Conservation (phyloP, 345 rosid species). For the Salix brachista region DNA sequence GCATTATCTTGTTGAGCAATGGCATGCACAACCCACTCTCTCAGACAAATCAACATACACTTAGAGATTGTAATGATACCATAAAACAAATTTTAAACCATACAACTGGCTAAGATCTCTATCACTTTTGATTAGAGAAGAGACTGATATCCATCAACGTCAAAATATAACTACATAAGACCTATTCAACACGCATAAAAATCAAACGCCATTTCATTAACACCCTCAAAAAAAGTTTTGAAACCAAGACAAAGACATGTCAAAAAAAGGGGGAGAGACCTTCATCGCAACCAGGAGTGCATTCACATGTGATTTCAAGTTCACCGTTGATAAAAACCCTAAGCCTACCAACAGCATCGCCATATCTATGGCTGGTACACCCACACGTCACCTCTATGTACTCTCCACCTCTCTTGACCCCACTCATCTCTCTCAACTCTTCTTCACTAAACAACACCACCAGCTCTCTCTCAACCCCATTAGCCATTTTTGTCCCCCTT, state of each 20-base stretch:
- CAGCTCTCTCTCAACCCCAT: conserved; percentile 46
- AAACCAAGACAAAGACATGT: not conserved
- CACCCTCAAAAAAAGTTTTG: not conserved
- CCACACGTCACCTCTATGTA: conserved; percentile 94
- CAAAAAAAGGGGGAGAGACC: conserved; percentile 41
- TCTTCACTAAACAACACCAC: conserved; percentile 64
- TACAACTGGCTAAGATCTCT: conserved; percentile 14
- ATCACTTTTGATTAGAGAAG: conserved; percentile 22
- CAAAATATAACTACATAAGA: conserved; percentile 13
- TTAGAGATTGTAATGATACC: conserved; percentile 26
- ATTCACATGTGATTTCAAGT: conserved; percentile 91
- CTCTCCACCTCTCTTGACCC: conserved; percentile 60
- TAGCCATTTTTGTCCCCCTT: conserved; percentile 45
- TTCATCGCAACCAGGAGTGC: conserved; percentile 98
- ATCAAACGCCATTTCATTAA: conserved; percentile 31
- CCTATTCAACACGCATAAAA: conserved; percentile 41
- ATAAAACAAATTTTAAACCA: conserved; percentile 12
- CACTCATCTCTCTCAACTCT: conserved; percentile 82
- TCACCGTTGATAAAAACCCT: conserved; percentile 95
- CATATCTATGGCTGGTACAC: conserved; percentile 96
- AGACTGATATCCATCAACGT: conserved; percentile 46
- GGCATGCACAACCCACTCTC: conserved; percentile 25
- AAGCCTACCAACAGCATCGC: conserved; percentile 98
- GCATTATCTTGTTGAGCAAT: conserved; percentile 14
- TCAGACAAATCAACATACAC: conserved; percentile 57